Evolutionary conservation across 2,329 filamentous ascomycete species (phyloP), one percentile per base, ranked within the genome.

Genomic region (Aspergillus clavatus): DNA sequence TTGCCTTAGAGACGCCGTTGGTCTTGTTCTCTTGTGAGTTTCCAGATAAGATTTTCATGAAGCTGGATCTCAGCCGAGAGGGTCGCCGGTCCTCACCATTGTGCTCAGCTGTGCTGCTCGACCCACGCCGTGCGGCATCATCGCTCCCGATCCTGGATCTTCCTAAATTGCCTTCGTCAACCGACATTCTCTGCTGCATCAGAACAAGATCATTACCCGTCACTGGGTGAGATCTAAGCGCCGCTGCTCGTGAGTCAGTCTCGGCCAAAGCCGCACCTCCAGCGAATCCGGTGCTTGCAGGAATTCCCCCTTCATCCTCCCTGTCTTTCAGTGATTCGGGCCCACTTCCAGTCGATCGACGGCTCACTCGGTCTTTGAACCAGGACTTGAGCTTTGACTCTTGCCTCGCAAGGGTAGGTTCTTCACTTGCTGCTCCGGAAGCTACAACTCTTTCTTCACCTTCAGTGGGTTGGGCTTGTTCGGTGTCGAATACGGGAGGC

Each of bases 301-400:
- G 5, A 35, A 40, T 40, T 14, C 19, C 37, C 5, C 26, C 31
- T 19, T 26, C 44, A 33, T 21, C 35, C 14, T 38, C 42, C 12
- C 19, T 27, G 33, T 47, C 40, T 42, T 45, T 42, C 36, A 44
- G 10, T n/a, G 36, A 19, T 21, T 47, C 48, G 18, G 48, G 54
- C 11, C 54, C 46, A 2, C 54, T 51, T 2, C 54, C 56, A 43
- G 60, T 64, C 18, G 56, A 48, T 2, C 58, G 64, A 46, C 57
- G 61, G 10, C 58, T 49, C 6, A 65, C 41, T 43, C 56, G 54
- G 31, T 58, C 58, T 21, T 56, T 61, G 52, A 69, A 62, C 65
- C 65, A 69, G 11, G 53, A 57, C 35, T 58, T 67, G 19, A 69
- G 41, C 42, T 61, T 66, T 3, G 65, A 65, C 28, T 66, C 63